These are phyloP conservation scores for Leccinum variicolor DNA, from an alignment of 768 basidiomycete species.

Conservation along the genomic window DNA sequence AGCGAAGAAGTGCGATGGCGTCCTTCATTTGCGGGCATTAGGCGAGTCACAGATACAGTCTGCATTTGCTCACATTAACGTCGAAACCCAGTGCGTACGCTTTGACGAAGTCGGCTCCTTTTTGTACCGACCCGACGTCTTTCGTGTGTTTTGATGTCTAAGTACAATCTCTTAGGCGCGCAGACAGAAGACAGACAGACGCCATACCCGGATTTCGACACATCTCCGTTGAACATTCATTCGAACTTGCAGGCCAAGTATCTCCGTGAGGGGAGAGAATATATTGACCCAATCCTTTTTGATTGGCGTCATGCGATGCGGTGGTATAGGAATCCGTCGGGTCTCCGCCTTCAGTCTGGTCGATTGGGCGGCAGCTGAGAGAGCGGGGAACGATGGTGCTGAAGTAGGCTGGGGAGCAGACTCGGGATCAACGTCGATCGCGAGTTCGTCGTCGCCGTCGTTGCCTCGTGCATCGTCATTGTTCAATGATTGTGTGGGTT, in stretches of 20 bases:
- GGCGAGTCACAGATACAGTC: background rate
- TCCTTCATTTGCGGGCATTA: slow-evolving; percentile 52
- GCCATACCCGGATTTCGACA: slow-evolving; percentile 90
- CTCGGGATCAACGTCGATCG: slow-evolving; percentile 53
- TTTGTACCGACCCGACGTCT: slow-evolving; percentile 90
- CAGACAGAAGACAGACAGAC: background rate
- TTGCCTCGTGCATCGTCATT: slow-evolving; percentile 24
- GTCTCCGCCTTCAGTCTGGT: slow-evolving; percentile 70
- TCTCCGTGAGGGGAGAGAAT: slow-evolving; percentile 93
- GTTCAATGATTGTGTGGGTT: slow-evolving; percentile 1
- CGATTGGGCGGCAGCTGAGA: slow-evolving; percentile 55
- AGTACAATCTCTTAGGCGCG: slow-evolving; percentile 7
- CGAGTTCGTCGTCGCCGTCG: slow-evolving; percentile 51
- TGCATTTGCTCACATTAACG: slow-evolving; percentile 66
- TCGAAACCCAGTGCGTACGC: slow-evolving; percentile 95
- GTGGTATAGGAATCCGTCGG: slow-evolving; percentile 88
- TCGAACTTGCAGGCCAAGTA: slow-evolving; percentile 90
- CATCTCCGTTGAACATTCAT: slow-evolving; percentile 92
- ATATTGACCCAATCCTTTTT: slow-evolving; percentile 96
- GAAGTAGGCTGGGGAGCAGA: slow-evolving; percentile 43
- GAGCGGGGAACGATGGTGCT: slow-evolving; percentile 67
- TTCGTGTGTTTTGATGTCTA: slow-evolving; percentile 95
- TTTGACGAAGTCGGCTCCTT: slow-evolving; percentile 96
- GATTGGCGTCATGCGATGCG: slow-evolving; percentile 95
- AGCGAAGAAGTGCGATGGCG: slow-evolving; percentile 87